Conservation (phyloP, 208 protist species). For the Sergeia podlipaevii region DNA sequence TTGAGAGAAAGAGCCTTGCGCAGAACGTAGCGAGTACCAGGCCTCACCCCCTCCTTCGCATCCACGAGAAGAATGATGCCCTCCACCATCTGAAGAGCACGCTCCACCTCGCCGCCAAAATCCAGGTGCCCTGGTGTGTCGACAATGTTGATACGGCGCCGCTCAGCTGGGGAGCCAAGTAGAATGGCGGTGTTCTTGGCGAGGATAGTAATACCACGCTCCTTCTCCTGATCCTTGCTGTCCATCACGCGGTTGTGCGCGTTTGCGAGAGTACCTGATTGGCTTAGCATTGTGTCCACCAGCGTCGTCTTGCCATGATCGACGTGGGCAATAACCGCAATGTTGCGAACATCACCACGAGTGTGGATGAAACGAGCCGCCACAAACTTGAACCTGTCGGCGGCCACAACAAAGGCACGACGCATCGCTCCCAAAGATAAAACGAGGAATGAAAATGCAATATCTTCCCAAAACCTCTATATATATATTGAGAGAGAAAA, state of each 20-base stretch:
- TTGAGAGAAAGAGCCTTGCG: conserved; percentile 94
- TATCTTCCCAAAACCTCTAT: too few relatives aligned
- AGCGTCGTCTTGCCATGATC: conserved; percentile 98
- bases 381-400: background rate
- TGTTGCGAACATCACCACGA: conserved; percentile 90
- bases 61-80: conserved; percentile 96
- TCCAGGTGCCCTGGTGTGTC: conserved; percentile 98
- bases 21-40: conserved; percentile 98
- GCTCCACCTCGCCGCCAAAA: conserved; percentile 98
- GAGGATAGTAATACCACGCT: conserved; percentile 98
- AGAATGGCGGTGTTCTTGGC: conserved; percentile 94
- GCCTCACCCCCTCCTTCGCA: conserved; percentile 95
- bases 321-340: conserved; percentile 97
- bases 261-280: conserved; percentile 80
- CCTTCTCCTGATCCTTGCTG: conserved; percentile 94
- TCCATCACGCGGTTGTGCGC: conserved; percentile 96
- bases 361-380: conserved; percentile 42
- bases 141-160: conserved; percentile 95
- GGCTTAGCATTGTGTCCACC: conserved; percentile 94
- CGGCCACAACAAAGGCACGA: background rate
- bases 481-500: too few relatives aligned
- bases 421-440: background rate
- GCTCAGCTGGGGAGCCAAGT: conserved; percentile 16
- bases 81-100: conserved; percentile 97
- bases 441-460: background rate